Evolutionary conservation across 257 asterid genomes (phyloP).

Genomic region (Mentha longifolia): DNA sequence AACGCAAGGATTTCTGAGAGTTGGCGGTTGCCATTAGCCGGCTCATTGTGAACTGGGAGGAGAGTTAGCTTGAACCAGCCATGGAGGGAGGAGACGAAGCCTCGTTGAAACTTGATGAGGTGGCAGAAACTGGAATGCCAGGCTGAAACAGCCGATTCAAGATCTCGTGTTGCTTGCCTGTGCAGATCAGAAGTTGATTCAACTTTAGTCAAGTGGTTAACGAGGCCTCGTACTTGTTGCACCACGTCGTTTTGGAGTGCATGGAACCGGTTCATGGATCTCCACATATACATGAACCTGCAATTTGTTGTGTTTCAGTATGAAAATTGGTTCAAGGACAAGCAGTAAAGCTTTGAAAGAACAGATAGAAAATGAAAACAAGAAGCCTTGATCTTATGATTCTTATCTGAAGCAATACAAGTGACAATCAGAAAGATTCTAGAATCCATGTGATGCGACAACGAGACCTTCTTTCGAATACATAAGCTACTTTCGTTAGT

Average conservation of each 20-base stretch:
- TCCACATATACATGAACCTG: constrained; percentile 99
- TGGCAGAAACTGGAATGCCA: constrained; percentile 95
- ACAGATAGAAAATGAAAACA: too few relatives aligned
- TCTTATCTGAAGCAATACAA: too few relatives aligned
- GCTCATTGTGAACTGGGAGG: constrained; percentile 53
- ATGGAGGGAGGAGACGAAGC: constrained; percentile 68
- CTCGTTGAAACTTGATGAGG: constrained; percentile 75
- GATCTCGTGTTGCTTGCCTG: constrained; percentile 90
- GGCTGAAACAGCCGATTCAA: constrained; percentile 75
- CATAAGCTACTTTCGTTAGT: background rate
- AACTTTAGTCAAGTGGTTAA: constrained; percentile 48
- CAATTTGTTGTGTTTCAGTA: constrained; percentile 5
- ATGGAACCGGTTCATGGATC: constrained; percentile 86
- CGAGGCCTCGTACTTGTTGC: constrained; percentile 91
- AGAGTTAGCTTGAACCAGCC: constrained; percentile 93
- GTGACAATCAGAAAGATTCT: background rate
- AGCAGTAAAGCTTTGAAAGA: too few relatives aligned
- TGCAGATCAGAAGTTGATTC: constrained; percentile 84
- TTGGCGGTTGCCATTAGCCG: constrained; percentile 36
- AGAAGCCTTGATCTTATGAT: too few relatives aligned
- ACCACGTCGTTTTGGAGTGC: constrained; percentile 76
- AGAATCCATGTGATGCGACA: background rate
- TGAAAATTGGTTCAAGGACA: too few relatives aligned
- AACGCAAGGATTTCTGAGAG: constrained; percentile 58
- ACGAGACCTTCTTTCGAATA: background rate